phyloP scores from a whole-genome alignment of 352 stramenopile genomes.

The Pythium scleroteichum region DNA sequence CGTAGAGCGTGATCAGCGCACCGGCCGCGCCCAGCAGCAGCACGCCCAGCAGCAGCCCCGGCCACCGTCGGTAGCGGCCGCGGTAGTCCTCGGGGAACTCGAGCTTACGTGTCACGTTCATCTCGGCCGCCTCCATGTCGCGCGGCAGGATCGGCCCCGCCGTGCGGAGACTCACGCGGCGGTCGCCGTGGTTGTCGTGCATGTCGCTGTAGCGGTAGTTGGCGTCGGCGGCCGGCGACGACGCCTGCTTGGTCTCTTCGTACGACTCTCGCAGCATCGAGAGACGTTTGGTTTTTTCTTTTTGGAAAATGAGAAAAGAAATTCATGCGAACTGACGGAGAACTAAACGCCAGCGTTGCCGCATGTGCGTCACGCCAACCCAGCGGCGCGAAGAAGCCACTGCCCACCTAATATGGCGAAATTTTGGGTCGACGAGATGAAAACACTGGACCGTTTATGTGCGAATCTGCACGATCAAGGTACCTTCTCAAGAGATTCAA shows the following conservation, averaged over 20 bases:
- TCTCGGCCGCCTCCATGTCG: conserved; percentile 8
- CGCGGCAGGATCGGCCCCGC: not conserved
- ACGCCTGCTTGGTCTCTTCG: not conserved
- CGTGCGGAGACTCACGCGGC: conserved; percentile 3
- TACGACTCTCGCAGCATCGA: too few species aligned
- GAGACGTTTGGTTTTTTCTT: too few species aligned
- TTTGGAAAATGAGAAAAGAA: too few species aligned
- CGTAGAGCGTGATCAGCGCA: conserved; percentile 5
- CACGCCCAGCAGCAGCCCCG: conserved; percentile 4
- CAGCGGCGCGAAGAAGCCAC: too few species aligned
- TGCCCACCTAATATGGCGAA: too few species aligned
- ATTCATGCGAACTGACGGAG: too few species aligned
- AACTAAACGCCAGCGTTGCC: too few species aligned
- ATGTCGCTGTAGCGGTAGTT: conserved; percentile 8
- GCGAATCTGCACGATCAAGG: too few species aligned
- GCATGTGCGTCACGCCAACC: too few species aligned
- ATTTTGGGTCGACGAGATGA: too few species aligned
- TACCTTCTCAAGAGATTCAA: too few species aligned
- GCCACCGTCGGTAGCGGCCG: conserved; percentile 11
- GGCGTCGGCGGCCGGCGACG: not conserved
- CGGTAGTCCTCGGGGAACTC: conserved; percentile 4
- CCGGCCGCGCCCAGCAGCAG: conserved; percentile 7
- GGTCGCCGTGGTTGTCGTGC: not conserved
- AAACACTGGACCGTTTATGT: too few species aligned
- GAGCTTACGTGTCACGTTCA: not conserved